These are phyloP conservation scores for Chrysanthemum seticuspe DNA, from an alignment of 129 eudicot species.

Conservation along the genomic window DNA sequence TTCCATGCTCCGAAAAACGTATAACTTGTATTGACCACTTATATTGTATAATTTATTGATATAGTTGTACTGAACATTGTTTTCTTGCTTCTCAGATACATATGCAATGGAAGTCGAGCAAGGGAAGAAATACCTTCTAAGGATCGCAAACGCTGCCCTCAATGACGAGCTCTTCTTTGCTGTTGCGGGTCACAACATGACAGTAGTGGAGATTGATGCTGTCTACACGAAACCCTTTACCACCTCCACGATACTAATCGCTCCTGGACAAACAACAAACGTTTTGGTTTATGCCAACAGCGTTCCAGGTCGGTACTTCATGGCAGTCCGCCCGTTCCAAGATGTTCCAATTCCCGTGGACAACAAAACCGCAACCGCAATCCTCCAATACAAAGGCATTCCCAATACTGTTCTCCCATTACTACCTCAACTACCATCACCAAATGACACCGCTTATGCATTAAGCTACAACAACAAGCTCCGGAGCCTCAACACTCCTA, in stretches of 20 bases:
- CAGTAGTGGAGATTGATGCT: slow-evolving; percentile 20
- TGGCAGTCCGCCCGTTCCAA: slow-evolving; percentile 26
- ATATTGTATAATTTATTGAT: neutral
- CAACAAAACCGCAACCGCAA: slow-evolving; percentile 39
- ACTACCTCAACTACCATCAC: slow-evolving; percentile 37
- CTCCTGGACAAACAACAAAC: slow-evolving; percentile 58
- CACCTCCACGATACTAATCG: slow-evolving; percentile 27
- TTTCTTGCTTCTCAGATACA: slow-evolving; percentile 34
- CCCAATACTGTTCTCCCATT: slow-evolving; percentile 31
- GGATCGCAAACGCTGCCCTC: slow-evolving; percentile 40
- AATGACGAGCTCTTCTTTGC: slow-evolving; percentile 39
- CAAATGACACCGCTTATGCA: slow-evolving; percentile 36
- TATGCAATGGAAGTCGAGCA: slow-evolving; percentile 45
- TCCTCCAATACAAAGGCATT: slow-evolving; percentile 36
- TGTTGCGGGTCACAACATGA: slow-evolving; percentile 23
- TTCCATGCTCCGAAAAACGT: slow-evolving; percentile 54
- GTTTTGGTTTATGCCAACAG: slow-evolving; percentile 40
- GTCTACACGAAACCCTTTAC: slow-evolving; percentile 49
- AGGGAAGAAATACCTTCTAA: slow-evolving; percentile 46
- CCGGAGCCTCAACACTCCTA: slow-evolving; percentile 39
- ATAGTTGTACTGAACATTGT: neutral
- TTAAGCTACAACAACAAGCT: slow-evolving; percentile 34
- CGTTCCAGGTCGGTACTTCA: slow-evolving; percentile 25
- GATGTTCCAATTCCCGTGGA: slow-evolving; percentile 26
- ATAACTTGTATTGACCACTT: neutral